Evolutionary conservation across 176 grass and related monocot species (phyloP), one percentile per base, ranked within the genome.

Genomic region (Musa troglodytarum): DNA sequence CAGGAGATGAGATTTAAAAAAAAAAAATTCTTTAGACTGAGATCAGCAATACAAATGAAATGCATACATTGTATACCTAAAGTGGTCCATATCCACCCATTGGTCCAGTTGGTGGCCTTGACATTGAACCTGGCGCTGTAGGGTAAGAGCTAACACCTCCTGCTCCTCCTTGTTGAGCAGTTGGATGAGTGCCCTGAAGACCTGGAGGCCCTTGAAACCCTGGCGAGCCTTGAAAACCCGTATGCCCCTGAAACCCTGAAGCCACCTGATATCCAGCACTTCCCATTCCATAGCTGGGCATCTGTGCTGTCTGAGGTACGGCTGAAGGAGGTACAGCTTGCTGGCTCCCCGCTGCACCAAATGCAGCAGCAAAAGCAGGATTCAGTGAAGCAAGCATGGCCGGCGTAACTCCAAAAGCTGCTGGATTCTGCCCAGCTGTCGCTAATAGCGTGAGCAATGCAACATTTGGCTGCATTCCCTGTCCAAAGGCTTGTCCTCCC

Each of bases 141-240:
- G 86, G 95, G 88, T 89, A 99, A 81, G 80, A 79, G 79, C 77
- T 83, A 15, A 75, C 81, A 81, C 68, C 29, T n/a, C 85, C 82
- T 12, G 68, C 76, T 68, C 80, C 69, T 54, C 82, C 72, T 8
- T 81, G 71, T 78, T 89, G 90, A 70, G 80, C 71, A 78, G 80
- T 68, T 14, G 43, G 56, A 9, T 25, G 68, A 28, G 57, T 28
- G 22, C 57, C 69, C 58, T 80, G 69, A n/a, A 73, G 64, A 57
- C 88, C 88, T 71, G 90, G 96, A 79, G 79, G 89, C 52, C 81
- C 90, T 69, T 90, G 96, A 87, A 92, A 92, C 34, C 86, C 96
- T 68, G 95, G 90, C 4, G 95, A 79, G 6, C 94, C 94, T 84
- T 98, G 94, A 83, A 93, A 98, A 64, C 90, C 90, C 80, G 90